These are phyloP conservation scores for Coemansia sp. DNA, from an alignment of 192 early-diverging fungal genomes.

Conservation along the genomic window DNA sequence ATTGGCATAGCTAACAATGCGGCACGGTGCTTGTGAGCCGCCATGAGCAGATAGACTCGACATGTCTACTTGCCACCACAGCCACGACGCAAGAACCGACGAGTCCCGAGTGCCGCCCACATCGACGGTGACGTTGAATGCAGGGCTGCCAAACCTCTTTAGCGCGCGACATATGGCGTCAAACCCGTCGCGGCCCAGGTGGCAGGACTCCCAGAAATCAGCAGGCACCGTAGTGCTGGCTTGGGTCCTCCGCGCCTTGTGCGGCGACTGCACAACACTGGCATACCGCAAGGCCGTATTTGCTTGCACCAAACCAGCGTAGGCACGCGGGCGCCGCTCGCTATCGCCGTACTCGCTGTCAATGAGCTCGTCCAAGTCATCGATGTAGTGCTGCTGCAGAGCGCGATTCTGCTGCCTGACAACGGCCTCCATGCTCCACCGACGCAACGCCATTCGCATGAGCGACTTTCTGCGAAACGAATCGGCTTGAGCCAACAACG, in stretches of 20 bases:
- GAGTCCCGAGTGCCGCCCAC: conserved; percentile 18
- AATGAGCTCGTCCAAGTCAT: conserved; percentile 34
- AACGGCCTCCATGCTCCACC: conserved; percentile 39
- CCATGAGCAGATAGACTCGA: conserved; percentile 7
- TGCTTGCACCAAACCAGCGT: neutral
- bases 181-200: conserved; percentile 41
- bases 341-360: conserved; percentile 25
- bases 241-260: neutral
- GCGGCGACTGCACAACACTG: neutral
- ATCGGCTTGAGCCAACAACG: conserved; percentile 39
- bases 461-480: conserved; percentile 26
- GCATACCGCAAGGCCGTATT: neutral
- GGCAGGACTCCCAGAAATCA: conserved; percentile 52
- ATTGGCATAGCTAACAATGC: conserved; percentile 10
- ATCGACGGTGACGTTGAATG: conserved; percentile 16
- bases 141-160: conserved; percentile 19
- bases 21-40: neutral
- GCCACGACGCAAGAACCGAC: conserved; percentile 43
- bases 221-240: neutral
- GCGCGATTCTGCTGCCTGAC: conserved; percentile 35
- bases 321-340: neutral
- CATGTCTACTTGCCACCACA: conserved; percentile 55
- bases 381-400: conserved; percentile 38
- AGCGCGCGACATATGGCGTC: conserved; percentile 19
- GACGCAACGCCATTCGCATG: conserved; percentile 23